A percentile compares a stretch with the other conserved stretches of the same genome.
These are phyloP conservation scores for Lignosus rhinocerotis DNA, from an alignment of 1,284 basidiomycete genomes.

Conservation along the genomic window DNA sequence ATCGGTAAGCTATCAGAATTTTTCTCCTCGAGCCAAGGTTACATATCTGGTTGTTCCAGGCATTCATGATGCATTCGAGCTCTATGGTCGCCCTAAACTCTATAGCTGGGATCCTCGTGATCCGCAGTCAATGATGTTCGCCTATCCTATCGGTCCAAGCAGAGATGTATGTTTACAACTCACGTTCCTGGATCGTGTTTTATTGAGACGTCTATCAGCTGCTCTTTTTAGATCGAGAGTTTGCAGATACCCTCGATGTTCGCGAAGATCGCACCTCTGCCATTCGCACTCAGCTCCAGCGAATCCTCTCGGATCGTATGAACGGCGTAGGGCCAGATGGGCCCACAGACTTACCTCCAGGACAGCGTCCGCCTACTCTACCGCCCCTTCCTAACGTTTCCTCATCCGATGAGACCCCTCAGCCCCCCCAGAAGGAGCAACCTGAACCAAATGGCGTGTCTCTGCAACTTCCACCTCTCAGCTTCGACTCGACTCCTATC, in stretches of 20 bases:
- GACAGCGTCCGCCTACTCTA: constrained; percentile 25
- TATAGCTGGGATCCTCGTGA: constrained; percentile 90
- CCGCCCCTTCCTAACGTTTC: constrained; percentile 28
- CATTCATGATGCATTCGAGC: constrained; percentile 82
- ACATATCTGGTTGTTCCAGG: constrained; percentile 42
- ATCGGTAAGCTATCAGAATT: constrained; percentile 55
- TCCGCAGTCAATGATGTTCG: constrained; percentile 76
- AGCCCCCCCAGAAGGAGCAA: neutral
- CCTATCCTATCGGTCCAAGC: constrained; percentile 74
- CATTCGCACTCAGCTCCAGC: constrained; percentile 62
- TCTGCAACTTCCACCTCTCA: constrained; percentile 37
- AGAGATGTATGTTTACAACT: constrained; percentile 59
- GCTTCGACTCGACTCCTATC: constrained; percentile 28
- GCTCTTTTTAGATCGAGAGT: constrained; percentile 88
- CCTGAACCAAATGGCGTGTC: constrained; percentile 10
- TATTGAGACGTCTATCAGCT: constrained; percentile 43
- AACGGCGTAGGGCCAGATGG: constrained; percentile 34
- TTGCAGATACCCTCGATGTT: constrained; percentile 78
- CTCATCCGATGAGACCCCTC: constrained; percentile 2
- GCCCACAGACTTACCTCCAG: constrained; percentile 15
- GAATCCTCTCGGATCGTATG: constrained; percentile 71
- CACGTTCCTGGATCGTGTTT: neutral
- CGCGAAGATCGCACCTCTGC: constrained; percentile 75
- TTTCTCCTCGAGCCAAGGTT: neutral
- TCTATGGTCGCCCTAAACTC: constrained; percentile 82